Conservation (phyloP, 2,329 filamentous ascomycete species). For the Mariannaea sp. region DNA sequence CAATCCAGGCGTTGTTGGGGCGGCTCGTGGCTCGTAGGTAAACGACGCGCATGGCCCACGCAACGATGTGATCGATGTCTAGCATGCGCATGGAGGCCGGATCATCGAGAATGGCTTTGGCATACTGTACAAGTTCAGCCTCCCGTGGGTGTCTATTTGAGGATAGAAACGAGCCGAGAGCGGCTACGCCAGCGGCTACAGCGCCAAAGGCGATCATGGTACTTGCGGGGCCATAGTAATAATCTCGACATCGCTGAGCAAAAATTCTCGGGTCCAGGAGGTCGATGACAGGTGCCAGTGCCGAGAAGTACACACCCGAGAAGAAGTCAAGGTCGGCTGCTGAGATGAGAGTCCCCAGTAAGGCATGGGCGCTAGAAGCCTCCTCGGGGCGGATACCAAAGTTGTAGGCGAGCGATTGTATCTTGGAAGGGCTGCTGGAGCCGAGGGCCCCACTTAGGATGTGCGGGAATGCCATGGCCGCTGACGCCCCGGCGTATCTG, state of each 20-base stretch:
- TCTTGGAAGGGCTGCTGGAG: conserved; percentile 25
- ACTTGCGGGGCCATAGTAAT: conserved; percentile 22
- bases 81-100: conserved; percentile 28
- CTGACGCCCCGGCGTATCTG: conserved; percentile 26
- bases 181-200: conserved; percentile 30
- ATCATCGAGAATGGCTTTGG: conserved; percentile 32
- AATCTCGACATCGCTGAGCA: conserved; percentile 24
- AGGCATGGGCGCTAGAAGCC: conserved; percentile 11
- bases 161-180: conserved; percentile 33
- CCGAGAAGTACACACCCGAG: conserved; percentile 27
- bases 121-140: conserved; percentile 28
- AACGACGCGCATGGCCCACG: conserved; percentile 27
- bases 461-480: conserved; percentile 32
- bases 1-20: conserved; percentile 33
- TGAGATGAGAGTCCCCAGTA: conserved; percentile 26
- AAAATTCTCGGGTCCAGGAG: conserved; percentile 20
- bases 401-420: conserved; percentile 30
- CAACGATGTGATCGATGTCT: conserved; percentile 28
- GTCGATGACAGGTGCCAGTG: conserved; percentile 25
- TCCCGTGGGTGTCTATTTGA: conserved; percentile 25
- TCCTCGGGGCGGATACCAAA: conserved; percentile 33
- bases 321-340: conserved; percentile 26
- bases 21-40: conserved; percentile 31
- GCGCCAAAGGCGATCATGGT: conserved; percentile 25
- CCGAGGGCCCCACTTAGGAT: conserved; percentile 24